Evolutionary conservation across 2,329 filamentous ascomycete species (phyloP).

Genomic region (Didymella segeticola): DNA sequence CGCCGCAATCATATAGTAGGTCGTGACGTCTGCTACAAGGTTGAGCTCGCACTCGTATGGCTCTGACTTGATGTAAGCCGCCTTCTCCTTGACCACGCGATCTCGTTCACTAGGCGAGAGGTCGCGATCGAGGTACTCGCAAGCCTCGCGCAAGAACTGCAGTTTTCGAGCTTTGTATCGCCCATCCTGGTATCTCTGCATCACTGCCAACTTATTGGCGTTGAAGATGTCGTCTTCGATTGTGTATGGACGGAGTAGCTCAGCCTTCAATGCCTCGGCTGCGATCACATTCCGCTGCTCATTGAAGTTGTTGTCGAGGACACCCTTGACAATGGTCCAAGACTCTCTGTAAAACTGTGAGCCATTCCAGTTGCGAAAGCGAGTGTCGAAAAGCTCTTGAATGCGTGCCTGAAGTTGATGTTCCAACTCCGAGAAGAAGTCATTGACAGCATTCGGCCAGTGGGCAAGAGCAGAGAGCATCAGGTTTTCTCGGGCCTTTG

Average conservation of each 20-base stretch:
- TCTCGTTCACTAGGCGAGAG: constrained; percentile 33
- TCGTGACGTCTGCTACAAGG: constrained; percentile 68
- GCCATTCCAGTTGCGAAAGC: constrained; percentile 28
- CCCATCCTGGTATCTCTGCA: constrained; percentile 35
- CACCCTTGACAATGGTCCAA: constrained; percentile 28
- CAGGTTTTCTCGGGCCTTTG: constrained; percentile 42
- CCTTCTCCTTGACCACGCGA: constrained; percentile 29
- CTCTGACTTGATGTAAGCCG: constrained; percentile 59
- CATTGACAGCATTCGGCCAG: constrained; percentile 38
- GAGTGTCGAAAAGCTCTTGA: constrained; percentile 30
- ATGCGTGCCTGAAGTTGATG: constrained; percentile 22
- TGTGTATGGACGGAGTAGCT: constrained; percentile 48
- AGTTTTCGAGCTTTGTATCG: no score
- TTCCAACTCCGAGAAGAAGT: constrained; percentile 36
- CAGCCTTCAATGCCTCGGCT: constrained; percentile 36
- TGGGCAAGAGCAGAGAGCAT: constrained; percentile 33
- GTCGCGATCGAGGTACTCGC: constrained; percentile 19
- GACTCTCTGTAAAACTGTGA: constrained; percentile 41
- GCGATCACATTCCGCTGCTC: constrained; percentile 35
- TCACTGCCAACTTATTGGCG: constrained; percentile 21
- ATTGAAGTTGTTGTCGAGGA: constrained; percentile 36
- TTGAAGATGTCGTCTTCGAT: constrained; percentile 32
- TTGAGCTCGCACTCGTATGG: constrained; percentile 66
- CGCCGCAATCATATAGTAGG: constrained; percentile 73
- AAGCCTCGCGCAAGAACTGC: no score